A percentile compares a stretch with the other conserved stretches of the same genome.
Evolutionary conservation across 2,329 filamentous ascomycete genomes (phyloP).

Genomic region (Penicillium hordei): DNA sequence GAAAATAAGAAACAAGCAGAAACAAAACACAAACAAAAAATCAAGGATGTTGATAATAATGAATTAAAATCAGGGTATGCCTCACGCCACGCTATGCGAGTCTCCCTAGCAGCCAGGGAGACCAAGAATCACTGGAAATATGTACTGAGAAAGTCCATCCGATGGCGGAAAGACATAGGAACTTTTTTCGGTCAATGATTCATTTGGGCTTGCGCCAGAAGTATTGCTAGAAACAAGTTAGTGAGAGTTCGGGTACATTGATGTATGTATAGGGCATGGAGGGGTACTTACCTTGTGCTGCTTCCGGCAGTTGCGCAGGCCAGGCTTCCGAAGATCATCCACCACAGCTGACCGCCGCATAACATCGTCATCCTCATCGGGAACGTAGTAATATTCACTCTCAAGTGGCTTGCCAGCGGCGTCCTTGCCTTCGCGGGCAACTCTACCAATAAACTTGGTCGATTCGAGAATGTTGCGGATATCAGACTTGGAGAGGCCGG

Average conservation of each 20-base stretch:
- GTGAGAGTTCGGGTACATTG: conserved; percentile 8
- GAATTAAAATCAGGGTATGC: conserved; percentile 39
- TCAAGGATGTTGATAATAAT: conserved; percentile 25
- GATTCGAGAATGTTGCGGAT: conserved; percentile 71
- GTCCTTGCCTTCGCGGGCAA: conserved; percentile 88
- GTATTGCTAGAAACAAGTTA: conserved; percentile 59
- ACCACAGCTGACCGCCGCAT: conserved; percentile 79
- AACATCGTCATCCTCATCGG: conserved; percentile 78
- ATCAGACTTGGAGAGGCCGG: conserved; percentile 57
- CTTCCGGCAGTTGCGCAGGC: conserved; percentile 84
- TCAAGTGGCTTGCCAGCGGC: conserved; percentile 90
- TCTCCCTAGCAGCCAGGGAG: conserved; percentile 27
- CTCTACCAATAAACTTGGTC: conserved; percentile 80
- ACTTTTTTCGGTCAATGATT: conserved; percentile 14
- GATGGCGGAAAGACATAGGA: conserved; percentile 6
- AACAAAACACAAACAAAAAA: conserved; percentile 24
- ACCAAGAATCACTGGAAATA: conserved; percentile 34
- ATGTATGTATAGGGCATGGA: conserved; percentile 1
- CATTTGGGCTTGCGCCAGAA: conserved; percentile 67
- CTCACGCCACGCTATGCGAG: conserved; percentile 47
- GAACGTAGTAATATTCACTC: conserved; percentile 95
- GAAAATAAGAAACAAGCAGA: conserved; percentile 10
- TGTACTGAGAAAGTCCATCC: conserved; percentile 34
- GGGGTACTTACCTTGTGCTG: conserved; percentile 81
- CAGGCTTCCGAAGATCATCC: conserved; percentile 82